Conservation (phyloP, 805 yeast genomes). For the Peterozyma xylosa region DNA sequence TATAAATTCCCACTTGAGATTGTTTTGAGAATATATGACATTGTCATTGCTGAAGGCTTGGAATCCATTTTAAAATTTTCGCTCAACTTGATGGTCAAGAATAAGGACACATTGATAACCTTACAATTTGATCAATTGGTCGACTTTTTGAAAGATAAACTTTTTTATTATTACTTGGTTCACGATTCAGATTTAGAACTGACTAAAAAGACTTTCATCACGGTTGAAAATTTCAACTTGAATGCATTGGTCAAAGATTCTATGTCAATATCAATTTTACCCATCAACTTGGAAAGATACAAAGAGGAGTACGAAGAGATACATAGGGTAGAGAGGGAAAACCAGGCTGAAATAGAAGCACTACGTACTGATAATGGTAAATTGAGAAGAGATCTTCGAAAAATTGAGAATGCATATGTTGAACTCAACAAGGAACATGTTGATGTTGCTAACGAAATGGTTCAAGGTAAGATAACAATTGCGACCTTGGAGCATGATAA, state of each 20-base stretch:
- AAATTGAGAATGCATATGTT: slow-evolving; percentile 62
- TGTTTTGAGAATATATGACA: slow-evolving; percentile 81
- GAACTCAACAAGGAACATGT: slow-evolving; percentile 77
- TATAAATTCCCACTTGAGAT: slow-evolving; percentile 89
- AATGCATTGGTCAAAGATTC: slow-evolving; percentile 76
- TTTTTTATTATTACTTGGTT: slow-evolving; percentile 64
- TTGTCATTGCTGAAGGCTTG: slow-evolving; percentile 83
- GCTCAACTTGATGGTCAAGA: slow-evolving; percentile 67
- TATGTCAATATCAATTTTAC: slow-evolving; percentile 62
- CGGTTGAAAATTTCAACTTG: slow-evolving; percentile 42
- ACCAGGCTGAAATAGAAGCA: slow-evolving; percentile 53
- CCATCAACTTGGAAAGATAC: slow-evolving; percentile 64
- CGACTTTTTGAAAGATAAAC: slow-evolving; percentile 68
- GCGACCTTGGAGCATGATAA: slow-evolving; percentile 77
- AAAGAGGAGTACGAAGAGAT: slow-evolving; percentile 69
- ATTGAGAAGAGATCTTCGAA: slow-evolving; percentile 63
- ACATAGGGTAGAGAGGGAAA: slow-evolving; percentile 57
- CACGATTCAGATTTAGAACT: slow-evolving; percentile 16
- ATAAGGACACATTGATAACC: slow-evolving; percentile 47
- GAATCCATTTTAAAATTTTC: slow-evolving; percentile 85
- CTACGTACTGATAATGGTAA: slow-evolving; percentile 62
- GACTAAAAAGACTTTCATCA: slow-evolving; percentile 10
- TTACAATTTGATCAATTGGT: slow-evolving; percentile 72
- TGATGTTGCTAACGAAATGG: slow-evolving; percentile 80
- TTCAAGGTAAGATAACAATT: slow-evolving; percentile 64